A percentile compares a stretch with the other conserved stretches of the same genome.
These are phyloP conservation scores for Linnemannia schmuckeri DNA, from an alignment of 192 early-diverging fungal species.

Conservation along the genomic window DNA sequence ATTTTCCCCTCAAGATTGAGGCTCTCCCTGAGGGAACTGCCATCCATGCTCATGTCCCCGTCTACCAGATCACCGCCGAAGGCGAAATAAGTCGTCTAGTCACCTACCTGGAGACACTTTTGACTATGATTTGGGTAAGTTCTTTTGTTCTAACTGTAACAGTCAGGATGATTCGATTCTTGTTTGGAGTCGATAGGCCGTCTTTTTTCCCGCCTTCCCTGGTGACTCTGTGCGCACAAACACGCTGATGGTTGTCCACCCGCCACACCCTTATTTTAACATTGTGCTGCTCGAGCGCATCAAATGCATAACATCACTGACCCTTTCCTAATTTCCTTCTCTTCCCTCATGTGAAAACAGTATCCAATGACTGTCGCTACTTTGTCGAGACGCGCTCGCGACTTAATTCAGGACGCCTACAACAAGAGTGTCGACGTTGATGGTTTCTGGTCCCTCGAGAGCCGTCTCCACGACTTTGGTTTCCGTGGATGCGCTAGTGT, in stretches of 20 bases:
- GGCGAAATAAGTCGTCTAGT: constrained; percentile 80
- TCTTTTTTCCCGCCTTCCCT: neutral
- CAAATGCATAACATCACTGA: neutral
- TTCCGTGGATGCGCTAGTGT: constrained; percentile 90
- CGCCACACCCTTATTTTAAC: neutral
- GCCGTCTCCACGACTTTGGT: constrained; percentile 92
- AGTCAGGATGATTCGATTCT: neutral
- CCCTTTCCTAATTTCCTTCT: neutral
- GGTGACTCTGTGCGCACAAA: neutral
- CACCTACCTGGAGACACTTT: constrained; percentile 86
- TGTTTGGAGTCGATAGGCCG: neutral
- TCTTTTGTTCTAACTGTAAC: neutral
- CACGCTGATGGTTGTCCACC: neutral
- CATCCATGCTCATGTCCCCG: constrained; percentile 83
- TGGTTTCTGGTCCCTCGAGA: constrained; percentile 65
- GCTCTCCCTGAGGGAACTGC: constrained; percentile 86
- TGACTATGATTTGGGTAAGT: constrained; percentile 86
- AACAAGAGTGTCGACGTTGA: constrained; percentile 74
- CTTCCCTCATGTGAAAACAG: constrained; percentile 39
- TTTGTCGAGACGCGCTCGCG: constrained; percentile 75
- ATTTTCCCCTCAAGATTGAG: constrained; percentile 88
- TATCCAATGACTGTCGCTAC: constrained; percentile 92
- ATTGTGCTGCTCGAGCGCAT: neutral
- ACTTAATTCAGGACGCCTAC: constrained; percentile 73
- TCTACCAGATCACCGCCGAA: constrained; percentile 85